phyloP scores from a whole-genome alignment of 306 rosid genomes.

The Fragaria ananassa region DNA sequence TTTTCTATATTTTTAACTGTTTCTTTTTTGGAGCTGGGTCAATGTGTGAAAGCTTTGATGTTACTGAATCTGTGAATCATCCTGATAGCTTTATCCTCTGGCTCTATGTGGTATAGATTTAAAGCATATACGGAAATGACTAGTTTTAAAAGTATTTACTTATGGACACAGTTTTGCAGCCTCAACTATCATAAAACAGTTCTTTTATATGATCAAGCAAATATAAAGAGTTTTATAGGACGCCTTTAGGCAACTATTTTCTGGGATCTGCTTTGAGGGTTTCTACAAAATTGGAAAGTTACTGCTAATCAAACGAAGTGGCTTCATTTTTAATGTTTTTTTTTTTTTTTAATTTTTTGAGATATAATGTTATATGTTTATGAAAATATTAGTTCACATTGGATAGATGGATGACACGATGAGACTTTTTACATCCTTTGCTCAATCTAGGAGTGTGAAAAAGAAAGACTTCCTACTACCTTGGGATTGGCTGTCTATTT shows the following conservation, averaged over 20 bases:
- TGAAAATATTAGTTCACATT: neutral
- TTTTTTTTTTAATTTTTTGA: neutral
- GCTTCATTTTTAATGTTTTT: neutral
- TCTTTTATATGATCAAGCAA: conserved; percentile 7
- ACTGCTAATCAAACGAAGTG: neutral
- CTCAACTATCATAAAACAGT: neutral
- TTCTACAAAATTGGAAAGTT: neutral
- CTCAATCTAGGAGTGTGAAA: neutral
- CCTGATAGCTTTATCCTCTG: neutral
- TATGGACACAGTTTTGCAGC: neutral
- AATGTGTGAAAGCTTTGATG: neutral
- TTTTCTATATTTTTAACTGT: neutral
- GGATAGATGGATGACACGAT: neutral
- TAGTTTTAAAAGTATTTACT: neutral
- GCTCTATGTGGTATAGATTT: neutral
- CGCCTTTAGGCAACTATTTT: neutral
- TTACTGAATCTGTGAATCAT: neutral
- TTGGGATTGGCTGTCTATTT: neutral
- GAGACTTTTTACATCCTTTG: neutral
- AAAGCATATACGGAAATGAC: neutral
- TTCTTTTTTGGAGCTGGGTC: neutral
- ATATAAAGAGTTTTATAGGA: neutral
- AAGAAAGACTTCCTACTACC: neutral
- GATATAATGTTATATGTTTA: conserved; percentile 1
- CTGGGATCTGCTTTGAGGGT: too few relatives aligned